A percentile compares a stretch with the other conserved stretches of the same genome.
phyloP scores from a whole-genome alignment of 768 basidiomycete genomes.

The Psilocybe azurescens region DNA sequence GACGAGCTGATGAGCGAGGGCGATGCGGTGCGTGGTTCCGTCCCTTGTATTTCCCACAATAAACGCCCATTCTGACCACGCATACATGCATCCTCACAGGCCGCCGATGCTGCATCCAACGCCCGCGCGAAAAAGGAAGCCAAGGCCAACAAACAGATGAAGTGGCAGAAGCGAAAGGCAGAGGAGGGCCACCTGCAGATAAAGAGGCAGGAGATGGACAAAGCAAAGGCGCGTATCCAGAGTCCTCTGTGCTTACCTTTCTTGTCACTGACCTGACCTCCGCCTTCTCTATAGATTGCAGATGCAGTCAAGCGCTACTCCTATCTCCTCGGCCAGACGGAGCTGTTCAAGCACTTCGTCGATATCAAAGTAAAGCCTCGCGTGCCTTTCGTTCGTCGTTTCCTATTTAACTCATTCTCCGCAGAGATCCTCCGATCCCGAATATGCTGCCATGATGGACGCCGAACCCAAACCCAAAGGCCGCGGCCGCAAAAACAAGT shows the following conservation, averaged over 20 bases:
- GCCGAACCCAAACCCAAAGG: conserved; percentile 87
- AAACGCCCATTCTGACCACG: neutral
- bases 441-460: conserved; percentile 89
- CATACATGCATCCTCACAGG: neutral
- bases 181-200: conserved; percentile 72
- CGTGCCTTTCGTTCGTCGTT: conserved; percentile 13
- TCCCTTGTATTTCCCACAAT: neutral
- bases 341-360: conserved; percentile 97
- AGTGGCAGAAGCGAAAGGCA: conserved; percentile 60
- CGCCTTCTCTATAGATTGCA: conserved; percentile 59
- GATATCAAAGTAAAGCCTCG: conserved; percentile 78
- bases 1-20: conserved; percentile 66
- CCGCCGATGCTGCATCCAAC: conserved; percentile 22
- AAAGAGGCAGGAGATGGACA: conserved; percentile 86
- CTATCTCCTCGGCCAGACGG: conserved; percentile 97
- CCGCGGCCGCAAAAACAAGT: conserved; percentile 78
- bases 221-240: conserved; percentile 68
- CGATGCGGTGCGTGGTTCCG: conserved; percentile 34
- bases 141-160: conserved; percentile 38
- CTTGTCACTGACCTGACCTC: no score
- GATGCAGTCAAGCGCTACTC: conserved; percentile 97
- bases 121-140: conserved; percentile 38
- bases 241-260: conserved; percentile 19
- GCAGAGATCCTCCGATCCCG: conserved; percentile 88
- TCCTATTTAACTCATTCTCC: neutral